A percentile compares a stretch with the other conserved stretches of the same genome.
These are phyloP conservation scores for Podosphaera fusca DNA, from an alignment of 2,329 filamentous ascomycete genomes.

Conservation along the genomic window DNA sequence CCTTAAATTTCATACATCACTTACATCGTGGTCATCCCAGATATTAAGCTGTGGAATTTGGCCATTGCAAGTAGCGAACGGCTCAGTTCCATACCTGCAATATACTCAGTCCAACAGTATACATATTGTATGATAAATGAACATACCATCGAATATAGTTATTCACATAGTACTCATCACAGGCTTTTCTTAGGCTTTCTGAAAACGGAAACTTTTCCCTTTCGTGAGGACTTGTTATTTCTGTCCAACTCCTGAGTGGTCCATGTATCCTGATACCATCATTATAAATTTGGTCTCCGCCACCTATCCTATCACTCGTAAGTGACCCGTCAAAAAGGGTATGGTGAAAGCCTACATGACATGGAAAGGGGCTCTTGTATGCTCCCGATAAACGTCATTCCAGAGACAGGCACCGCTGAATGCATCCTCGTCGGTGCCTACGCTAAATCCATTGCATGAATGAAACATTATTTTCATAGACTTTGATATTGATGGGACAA, in stretches of 20 bases:
- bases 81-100: slow-evolving; percentile 49
- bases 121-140: slow-evolving; percentile 21
- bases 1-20: slow-evolving; percentile 25
- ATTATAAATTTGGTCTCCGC: slow-evolving; percentile 92
- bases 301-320: slow-evolving; percentile 44
- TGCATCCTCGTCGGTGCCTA: slow-evolving; percentile 62
- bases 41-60: slow-evolving; percentile 94
- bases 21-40: slow-evolving; percentile 83
- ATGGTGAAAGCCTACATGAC: slow-evolving; percentile 41
- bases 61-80: slow-evolving; percentile 67
- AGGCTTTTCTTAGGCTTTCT: slow-evolving; percentile 52
- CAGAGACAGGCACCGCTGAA: slow-evolving; percentile 85
- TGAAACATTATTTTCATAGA: slow-evolving; percentile 98
- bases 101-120: neutral
- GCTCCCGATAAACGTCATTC: slow-evolving; percentile 75
- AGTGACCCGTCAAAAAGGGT: slow-evolving; percentile 3
- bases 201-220: slow-evolving; percentile 61
- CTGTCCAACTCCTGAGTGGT: slow-evolving; percentile 61
- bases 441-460: slow-evolving; percentile 90
- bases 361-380: slow-evolving; percentile 65
- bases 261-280: slow-evolving; percentile 73
- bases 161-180: slow-evolving; percentile 78
- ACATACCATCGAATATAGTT: slow-evolving; percentile 57
- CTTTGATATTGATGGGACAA: slow-evolving; percentile 58
- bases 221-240: slow-evolving; percentile 61